Base-by-base conservation (phyloP, 495 filamentous ascomycete genomes). In the Lepidopterella palustris region DNA sequence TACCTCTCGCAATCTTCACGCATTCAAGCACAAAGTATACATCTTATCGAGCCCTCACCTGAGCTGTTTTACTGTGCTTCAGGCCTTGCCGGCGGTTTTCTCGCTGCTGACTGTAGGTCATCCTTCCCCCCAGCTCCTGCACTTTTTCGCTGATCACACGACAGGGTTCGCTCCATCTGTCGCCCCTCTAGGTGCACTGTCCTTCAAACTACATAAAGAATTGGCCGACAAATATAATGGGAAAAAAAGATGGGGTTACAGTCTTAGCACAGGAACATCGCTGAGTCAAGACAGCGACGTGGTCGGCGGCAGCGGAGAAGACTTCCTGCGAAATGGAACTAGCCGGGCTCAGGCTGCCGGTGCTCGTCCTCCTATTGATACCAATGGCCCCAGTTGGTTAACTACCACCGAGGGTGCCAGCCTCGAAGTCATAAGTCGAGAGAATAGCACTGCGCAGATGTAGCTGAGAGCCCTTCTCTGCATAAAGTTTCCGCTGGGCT, bases 31-130 rank as follows among this genome's bases (percentile, higher is more conserved):
- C 72, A 78, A 10, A 75, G 76, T 40, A 85, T 92, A 59, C 83
- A 90, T 64, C 79, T 92, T 35, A 70, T 92, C 52, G 89, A 92
- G 57, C 72, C 83, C 15, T 82, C 83, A 0, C 72, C 78, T 0
- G 70, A 80, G 27, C 79, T 90, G 26, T 90, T 91, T 72, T 79
- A 82, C 21, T 83, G 81, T 20, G 87, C 88, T 2, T 90, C 87
- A 4, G 87, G 88, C 18, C 83, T 80, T 57, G 87, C 87, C 1
- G 87, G 78, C 4, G 89, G 88, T 0, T 92, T 91, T 65, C 70
- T 91, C 4, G 87, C 88, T 0, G 78, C 78, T 53, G 86, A 91
- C 63, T 93, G 87, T 74, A 62, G 39, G 87, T 87, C 86, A 62
- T 72, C 70, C 0, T 11, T 72, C 70, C 0, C 13, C 3, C 53